phyloP scores from a whole-genome alignment of 176 grass and related monocot genomes.

The Rhynchospora pubera region DNA sequence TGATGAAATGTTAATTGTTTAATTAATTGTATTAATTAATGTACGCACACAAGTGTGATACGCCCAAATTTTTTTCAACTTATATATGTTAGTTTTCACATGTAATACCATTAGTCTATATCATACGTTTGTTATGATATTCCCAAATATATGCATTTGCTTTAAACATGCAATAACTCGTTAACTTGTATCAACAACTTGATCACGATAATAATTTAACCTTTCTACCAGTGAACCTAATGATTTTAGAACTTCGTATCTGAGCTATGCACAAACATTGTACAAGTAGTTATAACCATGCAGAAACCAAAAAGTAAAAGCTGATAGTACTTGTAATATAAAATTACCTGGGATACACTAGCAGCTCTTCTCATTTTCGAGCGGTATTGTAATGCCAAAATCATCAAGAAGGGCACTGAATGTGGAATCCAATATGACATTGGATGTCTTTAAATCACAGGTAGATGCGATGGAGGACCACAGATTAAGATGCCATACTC shows the following conservation, averaged over 20 bases:
- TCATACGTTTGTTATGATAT: background rate
- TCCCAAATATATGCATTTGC: background rate
- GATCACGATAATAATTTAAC: no score
- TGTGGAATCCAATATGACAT: conserved; percentile 15
- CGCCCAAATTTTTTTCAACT: no score
- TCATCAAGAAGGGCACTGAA: conserved; percentile 85
- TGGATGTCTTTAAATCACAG: conserved; percentile 68
- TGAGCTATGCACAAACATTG: background rate
- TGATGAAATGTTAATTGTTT: background rate
- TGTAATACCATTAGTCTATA: background rate
- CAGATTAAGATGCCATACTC: no score
- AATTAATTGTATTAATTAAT: background rate
- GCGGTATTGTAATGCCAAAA: conserved; percentile 61
- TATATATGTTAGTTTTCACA: no score
- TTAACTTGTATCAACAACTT: no score
- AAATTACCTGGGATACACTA: conserved; percentile 39
- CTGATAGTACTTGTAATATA: no score
- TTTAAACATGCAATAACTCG: background rate
- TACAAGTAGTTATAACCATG: background rate
- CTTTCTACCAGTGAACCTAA: no score
- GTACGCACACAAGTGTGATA: background rate
- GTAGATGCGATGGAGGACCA: background rate
- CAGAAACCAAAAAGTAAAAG: background rate
- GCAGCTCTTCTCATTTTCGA: conserved; percentile 81
- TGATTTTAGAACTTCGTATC: no score